Conservation (phyloP, 2,329 filamentous ascomycete genomes). For the Chrysosphaeria jannelii region DNA sequence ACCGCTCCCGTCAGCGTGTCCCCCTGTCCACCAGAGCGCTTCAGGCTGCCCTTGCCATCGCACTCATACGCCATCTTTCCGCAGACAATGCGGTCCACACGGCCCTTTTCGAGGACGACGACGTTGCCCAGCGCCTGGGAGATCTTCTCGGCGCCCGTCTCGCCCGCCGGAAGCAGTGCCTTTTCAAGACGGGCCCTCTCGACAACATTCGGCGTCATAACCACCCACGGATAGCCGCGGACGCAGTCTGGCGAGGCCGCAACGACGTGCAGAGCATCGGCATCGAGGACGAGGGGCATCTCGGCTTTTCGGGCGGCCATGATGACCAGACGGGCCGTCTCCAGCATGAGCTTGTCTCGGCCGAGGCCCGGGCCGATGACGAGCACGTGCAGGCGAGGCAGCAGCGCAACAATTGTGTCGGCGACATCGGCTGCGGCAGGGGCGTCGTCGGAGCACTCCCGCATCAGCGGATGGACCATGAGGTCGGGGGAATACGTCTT, state of each 20-base stretch:
- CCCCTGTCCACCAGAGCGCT: constrained; percentile 80
- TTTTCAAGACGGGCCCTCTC: constrained; percentile 69
- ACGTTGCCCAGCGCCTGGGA: constrained; percentile 58
- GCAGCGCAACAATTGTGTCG: constrained; percentile 41
- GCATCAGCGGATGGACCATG: constrained; percentile 90
- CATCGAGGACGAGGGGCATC: constrained; percentile 70
- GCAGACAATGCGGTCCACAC: constrained; percentile 35
- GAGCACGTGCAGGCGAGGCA: constrained; percentile 66
- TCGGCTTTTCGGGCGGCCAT: constrained; percentile 38
- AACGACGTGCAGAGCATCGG: constrained; percentile 59
- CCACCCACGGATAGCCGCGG: constrained; percentile 50
- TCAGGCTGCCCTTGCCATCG: constrained; percentile 16
- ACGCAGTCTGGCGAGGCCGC: constrained; percentile 48
- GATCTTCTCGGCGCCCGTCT: constrained; percentile 24
- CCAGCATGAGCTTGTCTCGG: constrained; percentile 68
- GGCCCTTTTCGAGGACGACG: constrained; percentile 73
- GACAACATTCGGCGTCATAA: constrained; percentile 83
- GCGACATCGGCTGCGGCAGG: constrained; percentile 30
- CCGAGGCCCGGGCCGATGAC: constrained; percentile 83
- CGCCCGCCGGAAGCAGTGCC: constrained; percentile 20
- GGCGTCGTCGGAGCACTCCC: too few relatives aligned
- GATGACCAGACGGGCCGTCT: constrained; percentile 53
- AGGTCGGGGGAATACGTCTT: constrained; percentile 95
- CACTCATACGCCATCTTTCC: not conserved
- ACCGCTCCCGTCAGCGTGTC: constrained; percentile 79